Conservation (phyloP, 768 basidiomycete species). For the Auriscalpium orientale region DNA sequence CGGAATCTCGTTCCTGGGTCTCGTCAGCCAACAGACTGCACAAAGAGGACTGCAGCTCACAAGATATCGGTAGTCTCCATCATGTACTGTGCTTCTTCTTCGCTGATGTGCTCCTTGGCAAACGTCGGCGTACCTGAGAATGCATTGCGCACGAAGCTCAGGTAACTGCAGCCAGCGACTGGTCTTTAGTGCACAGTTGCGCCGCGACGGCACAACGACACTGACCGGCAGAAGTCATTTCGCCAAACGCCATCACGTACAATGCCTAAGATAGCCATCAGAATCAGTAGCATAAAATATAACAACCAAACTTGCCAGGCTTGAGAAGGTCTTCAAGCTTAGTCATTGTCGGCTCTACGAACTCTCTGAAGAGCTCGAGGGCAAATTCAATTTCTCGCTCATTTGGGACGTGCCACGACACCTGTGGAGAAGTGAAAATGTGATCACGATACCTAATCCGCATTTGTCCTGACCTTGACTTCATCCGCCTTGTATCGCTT, state of each 20-base stretch:
- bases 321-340: constrained; percentile 50
- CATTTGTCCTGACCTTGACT: constrained; percentile 46
- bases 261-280: constrained; percentile 24
- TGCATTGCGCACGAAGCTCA: constrained; percentile 67
- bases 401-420: constrained; percentile 74
- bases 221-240: constrained; percentile 78
- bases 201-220: constrained; percentile 4
- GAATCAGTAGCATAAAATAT: constrained; percentile 1
- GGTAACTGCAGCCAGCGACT: constrained; percentile 33
- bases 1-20: constrained; percentile 55
- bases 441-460: not conserved
- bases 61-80: constrained; percentile 57
- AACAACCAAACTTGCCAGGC: constrained; percentile 31
- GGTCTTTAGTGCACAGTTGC: not conserved
- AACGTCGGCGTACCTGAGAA: constrained; percentile 70
- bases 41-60: constrained; percentile 32
- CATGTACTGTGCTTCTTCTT: constrained; percentile 38
- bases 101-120: constrained; percentile 42
- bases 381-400: constrained; percentile 68
- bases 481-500: constrained; percentile 65
- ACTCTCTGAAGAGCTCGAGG: constrained; percentile 55
- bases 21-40: not conserved
- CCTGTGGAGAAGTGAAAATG: constrained; percentile 25
- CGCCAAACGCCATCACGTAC: constrained; percentile 61
- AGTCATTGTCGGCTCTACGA: constrained; percentile 56